Evolutionary conservation across 371 early-diverging fungal genomes (phyloP).

Genomic region (Haplosporangium sp.): DNA sequence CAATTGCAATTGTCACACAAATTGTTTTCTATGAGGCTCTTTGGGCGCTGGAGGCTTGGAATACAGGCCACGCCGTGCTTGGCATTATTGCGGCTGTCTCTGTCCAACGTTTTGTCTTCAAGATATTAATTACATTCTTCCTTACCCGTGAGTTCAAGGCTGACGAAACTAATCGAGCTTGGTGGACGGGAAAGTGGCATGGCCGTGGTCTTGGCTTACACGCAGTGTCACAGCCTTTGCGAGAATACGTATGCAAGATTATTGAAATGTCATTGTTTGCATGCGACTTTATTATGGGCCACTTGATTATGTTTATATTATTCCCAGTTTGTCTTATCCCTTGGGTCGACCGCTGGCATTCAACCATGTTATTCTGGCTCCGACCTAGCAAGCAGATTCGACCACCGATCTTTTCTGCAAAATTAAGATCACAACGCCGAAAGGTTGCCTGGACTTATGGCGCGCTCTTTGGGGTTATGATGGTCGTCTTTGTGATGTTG

Average conservation of each 20-base stretch:
- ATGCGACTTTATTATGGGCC: slow-evolving; percentile 82
- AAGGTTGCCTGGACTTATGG: slow-evolving; percentile 76
- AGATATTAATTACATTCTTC: slow-evolving; percentile 74
- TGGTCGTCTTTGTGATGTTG: slow-evolving; percentile 68
- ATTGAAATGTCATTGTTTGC: slow-evolving; percentile 90
- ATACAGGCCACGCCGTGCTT: slow-evolving; percentile 68
- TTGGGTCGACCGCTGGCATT: slow-evolving; percentile 81
- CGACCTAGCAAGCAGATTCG: slow-evolving; percentile 84
- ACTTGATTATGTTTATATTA: slow-evolving; percentile 78
- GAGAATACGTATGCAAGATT: slow-evolving; percentile 88
- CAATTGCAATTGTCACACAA: slow-evolving; percentile 71
- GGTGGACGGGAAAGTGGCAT: slow-evolving; percentile 94
- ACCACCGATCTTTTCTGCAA: slow-evolving; percentile 81
- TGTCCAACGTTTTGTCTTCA: slow-evolving; percentile 79
- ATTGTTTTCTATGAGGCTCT: slow-evolving; percentile 73
- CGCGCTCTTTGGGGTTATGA: slow-evolving; percentile 72
- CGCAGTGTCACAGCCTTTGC: slow-evolving; percentile 77
- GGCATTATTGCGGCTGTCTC: slow-evolving; percentile 74
- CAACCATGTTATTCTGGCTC: slow-evolving; percentile 89
- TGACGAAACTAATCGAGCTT: slow-evolving; percentile 85
- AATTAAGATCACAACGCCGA: slow-evolving; percentile 68
- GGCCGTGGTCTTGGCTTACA: slow-evolving; percentile 81
- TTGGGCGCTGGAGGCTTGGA: slow-evolving; percentile 79
- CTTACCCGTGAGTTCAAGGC: slow-evolving; percentile 87
- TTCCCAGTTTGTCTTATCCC: slow-evolving; percentile 80